Base-by-base conservation (phyloP, 116 monocot species). In the Phalaenopsis hybrid region DNA sequence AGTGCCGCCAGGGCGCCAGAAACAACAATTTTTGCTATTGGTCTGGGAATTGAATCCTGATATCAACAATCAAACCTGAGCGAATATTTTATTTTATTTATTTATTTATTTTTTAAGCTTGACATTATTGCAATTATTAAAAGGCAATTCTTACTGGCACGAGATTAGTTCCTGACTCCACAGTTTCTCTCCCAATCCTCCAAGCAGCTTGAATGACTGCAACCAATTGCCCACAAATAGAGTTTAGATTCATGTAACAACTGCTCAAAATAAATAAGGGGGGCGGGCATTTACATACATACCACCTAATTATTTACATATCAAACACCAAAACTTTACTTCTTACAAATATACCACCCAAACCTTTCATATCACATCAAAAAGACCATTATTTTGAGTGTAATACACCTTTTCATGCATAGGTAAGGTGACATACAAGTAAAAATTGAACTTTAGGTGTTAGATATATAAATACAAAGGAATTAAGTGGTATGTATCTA, bases 31-130 rank as follows among this genome's bases (percentile, higher is more conserved):
- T 87, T 93, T 67, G 98, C 95, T 74, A 92, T 48, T 57, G 95
- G 90, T 58, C 91, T 85, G 8, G 98, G 98, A 82, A 99, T 86
- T 37, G 92, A 83, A 28, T 58, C 93, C 98, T 99, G 86, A 74
- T 34, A 88, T 79, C 65, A 81, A 75, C 1, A 50, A 79, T 46
- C 1, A 13, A 83, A 45, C 16, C 18, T 33, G 31, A 73, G 25
- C n/a, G 4, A 58, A 9, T 7, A 58, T 28, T 28, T 28, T 28
- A 28, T 28, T 28, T 28, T 28, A 28, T 28, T 28, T 28, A 17
- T 58, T 6, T 58, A 0, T 68, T 31, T 28, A 6, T 23, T 63
- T 63, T 25, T 8, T 63, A 63, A 11, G 63, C 63, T 23, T 23
- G 15, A 37, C 72, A 72, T 57, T 41, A 72, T 43, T 59, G 21